phyloP scores from a whole-genome alignment of 2,329 filamentous ascomycete genomes.

The Colletotrichum endophyticum region DNA sequence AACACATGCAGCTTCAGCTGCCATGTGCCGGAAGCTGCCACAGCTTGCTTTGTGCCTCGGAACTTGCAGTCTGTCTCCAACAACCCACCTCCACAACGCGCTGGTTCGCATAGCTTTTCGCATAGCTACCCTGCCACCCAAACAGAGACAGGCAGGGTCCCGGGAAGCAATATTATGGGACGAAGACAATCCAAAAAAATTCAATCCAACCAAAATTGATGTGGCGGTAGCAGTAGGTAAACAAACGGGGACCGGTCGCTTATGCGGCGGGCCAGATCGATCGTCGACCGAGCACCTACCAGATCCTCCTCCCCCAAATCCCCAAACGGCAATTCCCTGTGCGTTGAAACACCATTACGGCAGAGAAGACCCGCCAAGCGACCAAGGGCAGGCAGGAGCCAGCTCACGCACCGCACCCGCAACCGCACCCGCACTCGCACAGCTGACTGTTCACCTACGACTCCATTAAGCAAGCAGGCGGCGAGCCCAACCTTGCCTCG shows the following conservation, averaged over 20 bases:
- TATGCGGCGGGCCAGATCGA: background rate
- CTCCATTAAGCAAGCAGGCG: background rate
- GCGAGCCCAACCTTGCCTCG: background rate
- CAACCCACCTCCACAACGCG: background rate
- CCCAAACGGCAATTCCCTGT: conserved; percentile 9
- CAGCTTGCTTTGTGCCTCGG: conserved; percentile 12
- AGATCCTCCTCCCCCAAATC: background rate
- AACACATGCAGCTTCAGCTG: conserved; percentile 17
- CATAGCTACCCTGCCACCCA: conserved; percentile 11
- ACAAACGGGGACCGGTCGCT: background rate
- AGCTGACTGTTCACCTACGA: background rate
- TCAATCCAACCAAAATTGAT: background rate
- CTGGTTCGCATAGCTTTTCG: conserved; percentile 15
- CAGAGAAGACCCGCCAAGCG: background rate
- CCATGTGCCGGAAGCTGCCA: conserved; percentile 9
- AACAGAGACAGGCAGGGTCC: background rate
- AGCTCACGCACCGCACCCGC: conserved; percentile 14
- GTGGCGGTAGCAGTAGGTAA: background rate
- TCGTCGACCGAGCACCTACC: background rate
- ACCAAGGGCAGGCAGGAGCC: background rate
- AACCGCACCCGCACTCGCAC: background rate
- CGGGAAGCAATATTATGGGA: background rate
- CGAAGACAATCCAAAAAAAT: background rate
- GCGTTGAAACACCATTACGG: conserved; percentile 14
- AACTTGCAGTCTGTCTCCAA: conserved; percentile 8